Evolutionary conservation across 495 filamentous ascomycete genomes (phyloP).

Genomic region (Neurospora sp.): DNA sequence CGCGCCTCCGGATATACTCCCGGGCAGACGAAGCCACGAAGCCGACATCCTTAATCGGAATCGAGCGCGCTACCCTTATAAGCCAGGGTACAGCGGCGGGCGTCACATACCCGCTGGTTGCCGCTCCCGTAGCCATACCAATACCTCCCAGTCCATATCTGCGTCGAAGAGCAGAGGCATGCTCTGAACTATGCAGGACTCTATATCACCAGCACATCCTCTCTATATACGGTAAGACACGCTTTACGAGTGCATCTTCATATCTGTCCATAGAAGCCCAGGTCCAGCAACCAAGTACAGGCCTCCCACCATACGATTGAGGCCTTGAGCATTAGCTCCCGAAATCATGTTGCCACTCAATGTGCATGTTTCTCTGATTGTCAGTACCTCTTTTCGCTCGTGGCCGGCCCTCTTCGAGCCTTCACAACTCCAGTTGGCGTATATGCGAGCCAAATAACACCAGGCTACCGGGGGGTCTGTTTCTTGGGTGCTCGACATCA

Average conservation of each 20-base stretch:
- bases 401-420: neutral
- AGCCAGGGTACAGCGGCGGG: neutral
- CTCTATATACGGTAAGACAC: constrained; percentile 27
- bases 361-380: neutral
- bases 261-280: neutral
- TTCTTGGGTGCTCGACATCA: neutral
- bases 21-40: neutral
- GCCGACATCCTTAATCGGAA: neutral
- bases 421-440: neutral
- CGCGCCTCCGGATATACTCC: neutral
- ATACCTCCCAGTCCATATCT: neutral
- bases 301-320: neutral
- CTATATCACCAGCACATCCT: constrained; percentile 14
- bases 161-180: neutral
- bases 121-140: neutral
- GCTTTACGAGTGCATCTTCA: constrained; percentile 23
- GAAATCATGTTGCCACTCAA: neutral
- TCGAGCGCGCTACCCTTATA: neutral
- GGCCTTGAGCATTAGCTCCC: neutral
- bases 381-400: neutral
- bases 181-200: constrained; percentile 8
- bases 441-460: neutral
- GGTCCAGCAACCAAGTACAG: neutral
- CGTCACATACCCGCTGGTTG: neutral
- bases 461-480: neutral